These are phyloP conservation scores for Saturnispora zaruensis DNA, from an alignment of 805 yeast genomes.

Conservation along the genomic window DNA sequence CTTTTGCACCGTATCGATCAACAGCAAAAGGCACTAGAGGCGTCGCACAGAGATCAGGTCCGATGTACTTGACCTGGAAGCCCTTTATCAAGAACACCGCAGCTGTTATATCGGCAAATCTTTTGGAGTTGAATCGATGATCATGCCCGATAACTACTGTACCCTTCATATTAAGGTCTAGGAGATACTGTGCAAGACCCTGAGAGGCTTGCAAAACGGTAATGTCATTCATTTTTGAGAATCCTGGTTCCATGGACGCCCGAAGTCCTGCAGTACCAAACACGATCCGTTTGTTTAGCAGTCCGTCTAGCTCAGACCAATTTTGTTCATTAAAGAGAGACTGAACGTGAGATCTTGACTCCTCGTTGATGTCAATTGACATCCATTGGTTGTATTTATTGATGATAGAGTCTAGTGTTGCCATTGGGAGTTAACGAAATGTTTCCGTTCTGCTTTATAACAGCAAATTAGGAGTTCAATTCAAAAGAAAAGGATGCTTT, in stretches of 20 bases:
- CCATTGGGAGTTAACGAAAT: neutral
- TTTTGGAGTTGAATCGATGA: conserved; percentile 72
- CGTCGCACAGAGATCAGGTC: conserved; percentile 47
- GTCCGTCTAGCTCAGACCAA: conserved; percentile 38
- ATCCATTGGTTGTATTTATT: conserved; percentile 2
- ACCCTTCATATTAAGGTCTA: conserved; percentile 23
- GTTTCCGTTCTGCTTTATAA: neutral
- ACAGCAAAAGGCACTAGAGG: conserved; percentile 90
- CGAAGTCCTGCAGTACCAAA: conserved; percentile 95
- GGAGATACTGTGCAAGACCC: conserved; percentile 53
- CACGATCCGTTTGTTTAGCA: conserved; percentile 52
- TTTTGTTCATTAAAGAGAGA: conserved; percentile 22
- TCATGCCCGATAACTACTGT: conserved; percentile 82
- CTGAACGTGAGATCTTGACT: neutral
- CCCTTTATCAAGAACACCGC: conserved; percentile 63
- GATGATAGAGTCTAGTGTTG: conserved; percentile 1
- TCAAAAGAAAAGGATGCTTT: neutral
- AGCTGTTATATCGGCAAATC: conserved; percentile 75
- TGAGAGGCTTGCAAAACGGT: conserved; percentile 88
- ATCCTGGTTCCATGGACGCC: conserved; percentile 85
- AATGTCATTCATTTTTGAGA: conserved; percentile 77
- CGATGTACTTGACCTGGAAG: conserved; percentile 58
- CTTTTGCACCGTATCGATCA: conserved; percentile 50
- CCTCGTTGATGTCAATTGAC: neutral
- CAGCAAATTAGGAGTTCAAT: neutral